Evolutionary conservation across 139 green algal genomes (phyloP).

Genomic region (Diplosphaera chodatii): DNA sequence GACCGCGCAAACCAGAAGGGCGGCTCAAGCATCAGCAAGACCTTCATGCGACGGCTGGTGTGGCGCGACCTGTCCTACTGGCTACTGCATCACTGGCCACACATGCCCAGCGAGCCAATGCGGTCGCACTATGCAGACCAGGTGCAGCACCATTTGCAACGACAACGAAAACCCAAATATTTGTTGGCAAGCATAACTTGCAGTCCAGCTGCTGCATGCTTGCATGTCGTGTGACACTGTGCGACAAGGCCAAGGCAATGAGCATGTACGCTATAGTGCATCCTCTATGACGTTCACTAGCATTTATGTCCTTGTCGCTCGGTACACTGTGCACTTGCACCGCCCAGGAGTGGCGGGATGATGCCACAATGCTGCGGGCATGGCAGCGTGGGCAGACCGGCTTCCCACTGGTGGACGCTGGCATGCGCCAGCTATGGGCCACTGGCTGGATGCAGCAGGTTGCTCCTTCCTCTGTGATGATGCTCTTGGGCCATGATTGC

Average conservation of each 20-base stretch:
- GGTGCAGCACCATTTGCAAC: constrained; percentile 27
- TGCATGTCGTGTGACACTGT: no score
- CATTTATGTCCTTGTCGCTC: no score
- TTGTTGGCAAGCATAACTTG: no score
- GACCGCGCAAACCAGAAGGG: constrained; percentile 13
- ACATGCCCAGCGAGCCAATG: constrained; percentile 38
- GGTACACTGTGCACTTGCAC: no score
- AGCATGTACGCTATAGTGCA: no score
- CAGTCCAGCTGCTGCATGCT: no score
- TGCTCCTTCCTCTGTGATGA: no score
- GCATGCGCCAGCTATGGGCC: constrained; percentile 53
- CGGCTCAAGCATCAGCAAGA: constrained; percentile 32
- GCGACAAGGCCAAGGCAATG: no score
- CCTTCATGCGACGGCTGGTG: constrained; percentile 47
- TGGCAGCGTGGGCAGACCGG: constrained; percentile 46
- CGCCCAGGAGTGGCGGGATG: constrained; percentile 7
- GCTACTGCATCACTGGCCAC: constrained; percentile 61
- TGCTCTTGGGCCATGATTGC: no score
- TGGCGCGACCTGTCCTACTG: constrained; percentile 72
- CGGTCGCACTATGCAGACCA: constrained; percentile 22
- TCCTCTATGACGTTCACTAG: no score
- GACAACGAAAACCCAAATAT: no score
- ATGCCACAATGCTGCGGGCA: constrained; percentile 8
- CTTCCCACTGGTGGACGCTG: constrained; percentile 56
- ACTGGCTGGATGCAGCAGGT: constrained; percentile 62